Base-by-base conservation (phyloP, 179 eudicot species). In the Pouteria campechiana region DNA sequence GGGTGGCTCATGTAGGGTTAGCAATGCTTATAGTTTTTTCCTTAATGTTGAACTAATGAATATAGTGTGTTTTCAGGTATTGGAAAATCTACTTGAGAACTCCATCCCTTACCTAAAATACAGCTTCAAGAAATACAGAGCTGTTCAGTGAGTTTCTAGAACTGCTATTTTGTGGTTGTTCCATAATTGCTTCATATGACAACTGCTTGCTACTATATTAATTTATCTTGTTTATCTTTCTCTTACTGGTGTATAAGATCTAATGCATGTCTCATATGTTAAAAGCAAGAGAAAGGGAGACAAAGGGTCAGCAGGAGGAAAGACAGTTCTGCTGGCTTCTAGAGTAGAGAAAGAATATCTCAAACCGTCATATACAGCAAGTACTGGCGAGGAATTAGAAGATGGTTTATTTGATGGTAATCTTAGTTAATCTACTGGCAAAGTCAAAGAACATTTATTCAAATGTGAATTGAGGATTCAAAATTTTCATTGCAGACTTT, bases 371-470 rank as follows among this genome's bases (percentile, higher is more conserved):
- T 89, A 85, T 63, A 50, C 86, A 50, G 95, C 97, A 15, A 89
- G 97, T 50, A 67, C 81, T 28, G 93, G 97, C 13, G 76, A 67
- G 48, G 97, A 81, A 58, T 78, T 89, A 32, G 93, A 89, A 70
- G 97, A 89, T 70, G 97, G 97, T 55, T 78, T 81, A 25, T 89
- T 89, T 52, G 97, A 89, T 66, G 97, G 97, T 89, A 85, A 67
- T 57, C 21, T 51, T 17, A 13, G 16, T 43, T 17, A 13, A 32
- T 37, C 27, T 7, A 32, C n/a, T n/a, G n/a, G 14, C 22, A 34
- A 17, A 32, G 20, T 6, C 24, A 7, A 32, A 10, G 3, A 15
- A 23, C 31, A 3, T n/a, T 8, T 32, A 29, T 45, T 18, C 27
- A 37, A 44, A 32, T 18, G 20, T 2, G 27, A 25, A 3, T 15